phyloP scores from a whole-genome alignment of 257 asterid species.

The Eucommia ulmoides region DNA sequence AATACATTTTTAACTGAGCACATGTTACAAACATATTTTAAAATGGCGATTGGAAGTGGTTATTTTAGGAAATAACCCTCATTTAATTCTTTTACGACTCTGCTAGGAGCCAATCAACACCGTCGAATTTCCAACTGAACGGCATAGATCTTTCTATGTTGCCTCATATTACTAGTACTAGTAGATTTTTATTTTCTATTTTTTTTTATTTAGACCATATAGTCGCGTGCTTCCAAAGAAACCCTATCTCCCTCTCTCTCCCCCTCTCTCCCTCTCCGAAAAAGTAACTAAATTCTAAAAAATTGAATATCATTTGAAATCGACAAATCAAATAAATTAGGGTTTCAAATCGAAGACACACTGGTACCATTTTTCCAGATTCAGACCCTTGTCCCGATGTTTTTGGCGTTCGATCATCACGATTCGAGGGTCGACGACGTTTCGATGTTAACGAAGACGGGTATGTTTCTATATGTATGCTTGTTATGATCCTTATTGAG shows the following conservation, averaged over 20 bases:
- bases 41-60: too few relatives aligned
- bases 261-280: slow-evolving; percentile 14
- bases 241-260: slow-evolving; percentile 40
- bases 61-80: too few relatives aligned
- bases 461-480: slow-evolving; percentile 17
- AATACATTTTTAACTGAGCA: too few relatives aligned
- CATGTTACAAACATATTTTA: too few relatives aligned
- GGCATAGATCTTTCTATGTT: slow-evolving; percentile 9
- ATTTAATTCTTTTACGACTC: too few relatives aligned
- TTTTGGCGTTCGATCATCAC: slow-evolving; percentile 33
- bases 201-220: slow-evolving; percentile 11
- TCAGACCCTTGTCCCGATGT: slow-evolving; percentile 12
- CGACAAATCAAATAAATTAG: slow-evolving; percentile 36
- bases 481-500: slow-evolving; percentile 19
- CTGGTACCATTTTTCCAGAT: slow-evolving; percentile 15
- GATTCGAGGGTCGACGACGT: slow-evolving; percentile 18
- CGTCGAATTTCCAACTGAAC: slow-evolving; percentile 10
- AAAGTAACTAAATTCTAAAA: slow-evolving; percentile 13
- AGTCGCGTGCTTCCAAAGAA: slow-evolving; percentile 22
- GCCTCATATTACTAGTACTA: neutral
- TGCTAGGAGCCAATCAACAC: slow-evolving; percentile 13
- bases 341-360: slow-evolving; percentile 43
- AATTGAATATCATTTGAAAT: slow-evolving; percentile 5
- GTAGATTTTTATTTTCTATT: slow-evolving; percentile 3
- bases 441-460: slow-evolving; percentile 34